phyloP scores from a whole-genome alignment of 73 alveolate genomes.

The Uronychia binucleata region DNA sequence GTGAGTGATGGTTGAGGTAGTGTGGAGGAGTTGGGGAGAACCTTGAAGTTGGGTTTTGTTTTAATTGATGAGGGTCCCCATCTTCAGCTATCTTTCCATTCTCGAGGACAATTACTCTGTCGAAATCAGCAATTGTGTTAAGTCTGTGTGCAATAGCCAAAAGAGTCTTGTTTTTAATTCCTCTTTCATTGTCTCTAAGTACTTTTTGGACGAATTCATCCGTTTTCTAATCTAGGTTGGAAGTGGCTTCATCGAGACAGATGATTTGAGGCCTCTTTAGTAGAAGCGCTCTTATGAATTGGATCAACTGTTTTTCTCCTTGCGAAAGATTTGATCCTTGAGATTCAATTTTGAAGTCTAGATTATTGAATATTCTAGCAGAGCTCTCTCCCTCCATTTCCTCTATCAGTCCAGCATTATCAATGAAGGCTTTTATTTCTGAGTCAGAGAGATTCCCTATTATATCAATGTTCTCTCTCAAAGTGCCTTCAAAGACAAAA shows the following conservation, averaged over 20 bases:
- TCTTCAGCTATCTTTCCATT: conserved; percentile 73
- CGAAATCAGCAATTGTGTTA: conserved; percentile 57
- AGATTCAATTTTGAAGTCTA: neutral
- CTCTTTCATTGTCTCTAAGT: neutral
- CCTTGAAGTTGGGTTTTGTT: neutral
- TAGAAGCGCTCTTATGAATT: conserved; percentile 19
- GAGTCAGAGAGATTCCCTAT: conserved; percentile 39
- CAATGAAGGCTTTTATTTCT: neutral
- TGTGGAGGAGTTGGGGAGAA: neutral
- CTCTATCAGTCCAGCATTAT: conserved; percentile 13
- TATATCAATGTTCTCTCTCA: conserved; percentile 78
- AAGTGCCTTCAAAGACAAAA: conserved; percentile 60
- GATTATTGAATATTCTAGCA: conserved; percentile 25
- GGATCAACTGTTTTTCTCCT: conserved; percentile 4
- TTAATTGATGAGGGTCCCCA: conserved; percentile 59
- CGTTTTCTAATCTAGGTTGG: neutral
- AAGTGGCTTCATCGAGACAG: conserved; percentile 16
- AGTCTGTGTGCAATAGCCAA: conserved; percentile 75
- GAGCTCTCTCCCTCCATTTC: conserved; percentile 46
- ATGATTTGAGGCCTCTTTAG: neutral
- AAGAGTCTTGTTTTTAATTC: conserved; percentile 56
- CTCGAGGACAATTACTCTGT: conserved; percentile 69
- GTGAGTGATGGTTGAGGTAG: neutral
- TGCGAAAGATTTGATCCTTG: conserved; percentile 6
- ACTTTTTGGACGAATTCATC: neutral